phyloP scores from a whole-genome alignment of 179 eudicot genomes.

The Silene noctiflora region DNA sequence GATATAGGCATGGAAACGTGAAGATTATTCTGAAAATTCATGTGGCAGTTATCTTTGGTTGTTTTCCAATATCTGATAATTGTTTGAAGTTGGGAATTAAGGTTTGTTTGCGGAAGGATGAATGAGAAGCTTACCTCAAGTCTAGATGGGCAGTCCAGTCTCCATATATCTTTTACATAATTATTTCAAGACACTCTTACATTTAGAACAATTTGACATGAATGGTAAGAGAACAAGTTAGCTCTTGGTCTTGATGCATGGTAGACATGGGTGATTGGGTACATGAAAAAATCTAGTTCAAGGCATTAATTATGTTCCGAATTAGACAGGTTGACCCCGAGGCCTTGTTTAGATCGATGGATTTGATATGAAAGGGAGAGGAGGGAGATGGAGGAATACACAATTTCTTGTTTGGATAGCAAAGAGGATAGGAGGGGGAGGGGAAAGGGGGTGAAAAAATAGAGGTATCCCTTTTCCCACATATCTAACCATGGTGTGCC shows the following conservation, averaged over 20 bases:
- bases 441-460: too few species aligned
- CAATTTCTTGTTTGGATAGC: too few species aligned
- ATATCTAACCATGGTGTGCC: too few species aligned
- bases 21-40: not conserved
- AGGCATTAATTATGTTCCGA: not conserved
- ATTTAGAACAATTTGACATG: not conserved
- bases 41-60: not conserved
- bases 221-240: not conserved
- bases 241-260: not conserved
- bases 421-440: too few species aligned
- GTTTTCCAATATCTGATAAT: not conserved
- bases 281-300: not conserved
- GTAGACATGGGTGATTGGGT: not conserved
- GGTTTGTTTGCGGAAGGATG: not conserved
- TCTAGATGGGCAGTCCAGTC: not conserved
- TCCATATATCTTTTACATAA: constrained; percentile 1
- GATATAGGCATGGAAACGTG: not conserved
- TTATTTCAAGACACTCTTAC: not conserved
- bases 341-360: too few species aligned
- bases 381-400: too few species aligned
- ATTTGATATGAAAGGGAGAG: too few species aligned
- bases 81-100: constrained; percentile 1
- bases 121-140: not conserved
- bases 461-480: too few species aligned
- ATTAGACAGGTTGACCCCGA: not conserved